Evolutionary conservation across 179 eudicot genomes (phyloP).

Genomic region (Dionaea muscipula): DNA sequence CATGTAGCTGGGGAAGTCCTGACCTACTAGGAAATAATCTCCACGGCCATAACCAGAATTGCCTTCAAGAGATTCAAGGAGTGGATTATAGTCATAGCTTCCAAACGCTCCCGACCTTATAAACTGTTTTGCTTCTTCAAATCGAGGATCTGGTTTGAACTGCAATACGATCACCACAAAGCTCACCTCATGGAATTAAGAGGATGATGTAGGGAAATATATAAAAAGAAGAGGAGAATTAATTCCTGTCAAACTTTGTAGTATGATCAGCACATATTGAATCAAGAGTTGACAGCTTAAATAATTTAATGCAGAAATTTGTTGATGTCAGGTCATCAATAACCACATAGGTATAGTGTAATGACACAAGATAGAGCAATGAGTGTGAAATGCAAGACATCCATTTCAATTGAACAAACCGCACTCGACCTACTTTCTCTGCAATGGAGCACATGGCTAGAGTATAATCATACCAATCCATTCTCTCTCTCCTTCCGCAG

Average conservation of each 20-base stretch:
- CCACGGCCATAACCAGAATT: constrained; percentile 85
- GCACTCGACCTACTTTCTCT: too few species aligned
- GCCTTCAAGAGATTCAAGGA: constrained; percentile 89
- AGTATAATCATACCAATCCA: constrained; percentile 67
- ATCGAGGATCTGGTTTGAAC: constrained; percentile 95
- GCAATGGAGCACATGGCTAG: too few species aligned
- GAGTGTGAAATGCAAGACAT: too few species aligned
- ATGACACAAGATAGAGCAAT: too few species aligned
- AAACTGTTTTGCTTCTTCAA: constrained; percentile 80
- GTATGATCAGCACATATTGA: too few species aligned
- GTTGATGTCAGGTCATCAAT: too few species aligned
- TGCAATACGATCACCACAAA: constrained; percentile 21
- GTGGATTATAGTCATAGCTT: constrained; percentile 87
- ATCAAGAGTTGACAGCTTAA: too few species aligned
- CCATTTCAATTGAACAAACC: too few species aligned
- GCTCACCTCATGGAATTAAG: constrained; percentile 4
- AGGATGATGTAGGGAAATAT: neutral
- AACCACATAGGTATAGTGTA: too few species aligned
- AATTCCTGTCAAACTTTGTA: too few species aligned
- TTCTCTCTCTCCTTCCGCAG: constrained; percentile 86
- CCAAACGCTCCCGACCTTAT: constrained; percentile 92
- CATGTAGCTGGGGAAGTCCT: constrained; percentile 85
- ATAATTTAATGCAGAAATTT: too few species aligned
- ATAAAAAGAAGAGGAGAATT: too few species aligned
- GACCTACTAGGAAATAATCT: constrained; percentile 90